A percentile compares a stretch with the other conserved stretches of the same genome.
These are phyloP conservation scores for Triticum aestivum DNA, from an alignment of 176 grass and related monocot species.

Conservation along the genomic window IWGSC_CS_RefSeq_v2.1 NC_057797.1:181167178-181167677, in stretches of 20 bases:
- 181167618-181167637: not conserved
- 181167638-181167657: not conserved
- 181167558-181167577: not conserved
- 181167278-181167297: not conserved
- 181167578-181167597: not conserved
- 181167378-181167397: constrained; percentile 82
- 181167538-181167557: not conserved
- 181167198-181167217: constrained; percentile 87
- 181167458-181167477: not conserved
- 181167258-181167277: not conserved
- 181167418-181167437: constrained; percentile 94
- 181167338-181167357: not conserved
- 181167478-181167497: constrained; percentile 5
- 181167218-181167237: constrained; percentile 76
- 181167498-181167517: not conserved
- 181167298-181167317: not conserved
- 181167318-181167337: not conserved
- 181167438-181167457: constrained; percentile 23
- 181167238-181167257: constrained; percentile 68
- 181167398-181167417: constrained; percentile 98
- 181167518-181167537: not conserved
- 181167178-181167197: constrained; percentile 83
- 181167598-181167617: not conserved
- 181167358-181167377: not conserved
- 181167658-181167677: too few species aligned